Base-by-base conservation (phyloP, 768 basidiomycete genomes). In the Russula ochroleuca region DNA sequence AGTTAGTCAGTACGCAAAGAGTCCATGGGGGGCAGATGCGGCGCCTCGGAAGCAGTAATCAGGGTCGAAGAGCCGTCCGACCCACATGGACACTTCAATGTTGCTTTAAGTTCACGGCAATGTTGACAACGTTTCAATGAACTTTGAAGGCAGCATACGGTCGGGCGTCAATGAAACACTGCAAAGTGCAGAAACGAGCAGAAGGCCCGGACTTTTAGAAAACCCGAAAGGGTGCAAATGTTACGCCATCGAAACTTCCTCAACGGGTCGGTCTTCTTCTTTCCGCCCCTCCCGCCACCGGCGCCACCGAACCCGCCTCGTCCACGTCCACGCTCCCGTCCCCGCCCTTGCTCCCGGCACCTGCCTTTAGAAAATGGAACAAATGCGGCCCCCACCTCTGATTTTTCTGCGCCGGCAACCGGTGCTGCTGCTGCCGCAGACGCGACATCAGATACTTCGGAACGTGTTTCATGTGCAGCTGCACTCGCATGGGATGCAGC, bases 381-480 rank as follows among this genome's bases (percentile, higher is more conserved):
- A 68, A 92, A 91, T 13, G 80, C 81, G 41, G 75, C 78, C 31
- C 75, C 78, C 31, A 75, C 75, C 0, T 47, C 59, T 6, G 52
- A 1, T 21, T 69, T 67, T 5, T 72, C 71, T 9, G 41, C 23
- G 8, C 59, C 58, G 57, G 35, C 48, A 48, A 4, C 59, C 14
- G 77, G 77, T 0, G 72, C 71, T 11, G 78, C 80, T 10, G 77
- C 55, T 11, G 78, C 80, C 11, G 77, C 55, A 9, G 87, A 77
- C 25, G 86, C 85, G 51, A 95, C 66, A 97, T 79, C 31, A 99
- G 80, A 72, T 99, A 99, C 61, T 86, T 88, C 1, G 97, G 97
- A 5, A 99, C 85, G 74, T 96, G 91, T 74, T 96, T 98, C 86
- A 98, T 91, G 73, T 98, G 95, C 1, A 93, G 77, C 72, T 98